Evolutionary conservation across 345 rosid genomes (phyloP).

Genomic region (Sonneratia caseolaris): DNA sequence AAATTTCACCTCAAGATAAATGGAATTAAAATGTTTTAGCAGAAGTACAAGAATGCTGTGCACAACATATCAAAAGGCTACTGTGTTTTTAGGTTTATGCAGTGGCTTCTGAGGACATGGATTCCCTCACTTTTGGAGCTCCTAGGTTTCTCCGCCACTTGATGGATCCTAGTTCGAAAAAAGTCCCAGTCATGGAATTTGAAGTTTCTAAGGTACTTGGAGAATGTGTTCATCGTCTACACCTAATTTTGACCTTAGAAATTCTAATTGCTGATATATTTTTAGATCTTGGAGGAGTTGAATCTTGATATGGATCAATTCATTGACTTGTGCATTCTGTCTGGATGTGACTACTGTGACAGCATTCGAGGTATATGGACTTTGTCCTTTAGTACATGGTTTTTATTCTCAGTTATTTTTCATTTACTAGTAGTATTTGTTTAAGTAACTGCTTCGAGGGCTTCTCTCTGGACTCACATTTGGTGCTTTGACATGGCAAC

Average conservation of each 20-base stretch:
- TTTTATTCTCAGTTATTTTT: background rate
- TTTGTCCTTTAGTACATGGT: background rate
- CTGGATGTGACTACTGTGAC: conserved; percentile 97
- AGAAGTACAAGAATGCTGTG: background rate
- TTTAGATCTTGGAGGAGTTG: conserved; percentile 78
- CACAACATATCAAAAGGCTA: background rate
- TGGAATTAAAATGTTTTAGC: background rate
- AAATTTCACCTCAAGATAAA: background rate
- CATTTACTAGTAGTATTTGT: background rate
- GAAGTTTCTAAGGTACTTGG: conserved; percentile 59
- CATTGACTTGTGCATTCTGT: conserved; percentile 87
- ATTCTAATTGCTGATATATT: conserved; percentile 11
- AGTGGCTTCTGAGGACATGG: conserved; percentile 99
- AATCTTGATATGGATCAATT: conserved; percentile 91
- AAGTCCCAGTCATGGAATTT: conserved; percentile 89
- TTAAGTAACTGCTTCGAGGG: background rate
- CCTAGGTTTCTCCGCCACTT: conserved; percentile 89
- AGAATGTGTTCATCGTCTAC: background rate
- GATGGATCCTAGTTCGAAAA: conserved; percentile 96
- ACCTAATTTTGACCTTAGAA: background rate
- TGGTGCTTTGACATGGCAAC: background rate
- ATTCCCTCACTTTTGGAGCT: conserved; percentile 93
- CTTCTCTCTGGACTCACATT: background rate
- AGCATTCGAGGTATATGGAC: conserved; percentile 68
- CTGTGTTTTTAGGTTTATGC: conserved; percentile 61